phyloP scores from a whole-genome alignment of 345 rosid genomes.

The Carallia pectinifolia region DNA sequence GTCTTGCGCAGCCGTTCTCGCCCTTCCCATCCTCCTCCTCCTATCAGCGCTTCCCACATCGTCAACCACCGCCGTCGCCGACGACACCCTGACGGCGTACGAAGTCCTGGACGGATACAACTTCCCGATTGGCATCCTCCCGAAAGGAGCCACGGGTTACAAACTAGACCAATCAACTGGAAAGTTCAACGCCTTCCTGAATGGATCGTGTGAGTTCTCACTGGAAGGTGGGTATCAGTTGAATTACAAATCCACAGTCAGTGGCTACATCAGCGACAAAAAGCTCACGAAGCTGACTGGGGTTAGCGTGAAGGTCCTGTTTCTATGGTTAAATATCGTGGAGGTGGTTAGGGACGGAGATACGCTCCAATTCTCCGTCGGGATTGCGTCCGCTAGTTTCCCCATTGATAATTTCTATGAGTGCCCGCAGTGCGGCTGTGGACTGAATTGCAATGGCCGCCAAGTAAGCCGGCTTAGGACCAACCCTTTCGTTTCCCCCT shows the following conservation, averaged over 20 bases:
- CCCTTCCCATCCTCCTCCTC: constrained; percentile 27
- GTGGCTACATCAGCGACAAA: constrained; percentile 65
- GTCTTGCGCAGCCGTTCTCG: constrained; percentile 13
- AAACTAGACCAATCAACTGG: constrained; percentile 67
- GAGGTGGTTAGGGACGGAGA: constrained; percentile 66
- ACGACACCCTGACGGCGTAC: constrained; percentile 51
- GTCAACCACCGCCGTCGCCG: constrained; percentile 7
- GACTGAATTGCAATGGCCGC: constrained; percentile 56
- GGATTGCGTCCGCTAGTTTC: constrained; percentile 83
- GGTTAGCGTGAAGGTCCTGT: constrained; percentile 80
- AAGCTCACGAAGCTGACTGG: constrained; percentile 62
- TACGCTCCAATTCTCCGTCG: constrained; percentile 77
- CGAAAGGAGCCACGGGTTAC: constrained; percentile 58
- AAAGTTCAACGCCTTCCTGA: constrained; percentile 52
- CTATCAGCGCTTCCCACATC: constrained; percentile 20
- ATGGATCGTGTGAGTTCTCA: constrained; percentile 76
- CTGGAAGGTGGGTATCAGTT: constrained; percentile 85
- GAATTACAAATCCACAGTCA: constrained; percentile 67
- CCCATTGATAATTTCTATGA: constrained; percentile 69
- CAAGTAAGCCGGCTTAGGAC: constrained; percentile 37
- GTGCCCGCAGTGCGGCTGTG: constrained; percentile 96
- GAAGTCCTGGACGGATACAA: constrained; percentile 60
- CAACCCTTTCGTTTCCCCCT: constrained; percentile 52
- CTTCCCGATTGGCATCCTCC: constrained; percentile 84
- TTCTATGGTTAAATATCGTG: constrained; percentile 87